A percentile compares a stretch with the other conserved stretches of the same genome.
Conservation (phyloP, 306 rosid species). For the Lablab purpureus region DNA sequence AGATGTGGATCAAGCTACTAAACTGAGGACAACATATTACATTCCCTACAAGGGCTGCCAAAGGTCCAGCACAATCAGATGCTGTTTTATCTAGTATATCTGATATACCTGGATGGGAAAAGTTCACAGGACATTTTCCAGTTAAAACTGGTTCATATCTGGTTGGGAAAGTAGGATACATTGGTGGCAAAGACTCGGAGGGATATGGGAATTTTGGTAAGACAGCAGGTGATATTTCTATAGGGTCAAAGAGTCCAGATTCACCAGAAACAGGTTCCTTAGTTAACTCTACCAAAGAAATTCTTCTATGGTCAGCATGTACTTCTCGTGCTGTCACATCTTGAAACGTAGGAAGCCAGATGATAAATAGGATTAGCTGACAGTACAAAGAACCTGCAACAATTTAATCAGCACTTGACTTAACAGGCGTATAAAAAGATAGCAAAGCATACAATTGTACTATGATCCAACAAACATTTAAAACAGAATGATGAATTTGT, state of each 20-base stretch:
- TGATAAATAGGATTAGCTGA: slow-evolving; percentile 65
- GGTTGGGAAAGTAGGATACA: slow-evolving; percentile 88
- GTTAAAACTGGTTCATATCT: slow-evolving; percentile 86
- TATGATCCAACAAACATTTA: slow-evolving; percentile 12
- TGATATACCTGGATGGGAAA: slow-evolving; percentile 73
- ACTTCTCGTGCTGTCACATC: slow-evolving; percentile 65
- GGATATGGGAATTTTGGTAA: slow-evolving; percentile 82
- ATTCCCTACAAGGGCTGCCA: slow-evolving; percentile 83
- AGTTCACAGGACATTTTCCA: slow-evolving; percentile 92
- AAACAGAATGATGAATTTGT: slow-evolving; percentile 4
- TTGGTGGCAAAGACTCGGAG: slow-evolving; percentile 72
- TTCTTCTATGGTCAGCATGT: slow-evolving; percentile 46
- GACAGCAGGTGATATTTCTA: slow-evolving; percentile 94
- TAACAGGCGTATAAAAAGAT: slow-evolving; percentile 25
- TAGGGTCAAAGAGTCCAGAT: slow-evolving; percentile 77
- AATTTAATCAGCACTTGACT: slow-evolving; percentile 44
- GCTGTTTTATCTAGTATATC: slow-evolving; percentile 81
- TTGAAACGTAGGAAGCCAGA: slow-evolving; percentile 73
- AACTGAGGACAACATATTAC: slow-evolving; percentile 97
- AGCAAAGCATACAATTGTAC: neutral
- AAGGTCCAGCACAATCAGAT: slow-evolving; percentile 86
- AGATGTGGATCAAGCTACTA: slow-evolving; percentile 83
- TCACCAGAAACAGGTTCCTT: slow-evolving; percentile 67
- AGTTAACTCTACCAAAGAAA: slow-evolving; percentile 64
- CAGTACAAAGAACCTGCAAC: slow-evolving; percentile 78